Evolutionary conservation across 352 stramenopile species (phyloP).

Genomic region (Phytophthora hibernalis): DNA sequence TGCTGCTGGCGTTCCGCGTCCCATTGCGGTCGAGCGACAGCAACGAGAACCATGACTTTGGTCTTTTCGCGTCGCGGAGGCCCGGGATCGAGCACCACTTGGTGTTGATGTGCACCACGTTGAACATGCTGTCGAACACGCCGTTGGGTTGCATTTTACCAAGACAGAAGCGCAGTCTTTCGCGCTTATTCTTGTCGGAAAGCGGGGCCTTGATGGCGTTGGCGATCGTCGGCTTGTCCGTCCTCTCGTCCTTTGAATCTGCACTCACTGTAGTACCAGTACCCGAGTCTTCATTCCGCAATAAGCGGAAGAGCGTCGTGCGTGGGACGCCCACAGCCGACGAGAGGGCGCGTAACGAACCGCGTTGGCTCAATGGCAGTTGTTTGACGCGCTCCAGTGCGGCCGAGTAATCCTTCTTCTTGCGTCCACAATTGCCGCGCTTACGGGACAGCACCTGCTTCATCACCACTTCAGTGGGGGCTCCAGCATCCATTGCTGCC

Average conservation of each 20-base stretch:
- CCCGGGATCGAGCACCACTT: slow-evolving; percentile 44
- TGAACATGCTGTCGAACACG: slow-evolving; percentile 52
- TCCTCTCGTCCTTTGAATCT: slow-evolving; percentile 17
- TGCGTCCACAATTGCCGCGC: slow-evolving; percentile 48
- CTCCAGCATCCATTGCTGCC: slow-evolving; percentile 25
- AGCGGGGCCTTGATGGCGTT: slow-evolving; percentile 44
- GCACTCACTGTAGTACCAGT: not conserved
- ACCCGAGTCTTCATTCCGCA: slow-evolving; percentile 44
- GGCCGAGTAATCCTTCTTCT: slow-evolving; percentile 54
- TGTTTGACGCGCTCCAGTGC: slow-evolving; percentile 44
- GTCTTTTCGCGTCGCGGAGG: slow-evolving; percentile 39
- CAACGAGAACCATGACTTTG: slow-evolving; percentile 52
- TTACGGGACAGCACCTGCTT: slow-evolving; percentile 49
- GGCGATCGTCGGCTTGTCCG: slow-evolving; percentile 28
- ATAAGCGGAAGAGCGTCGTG: slow-evolving; percentile 47
- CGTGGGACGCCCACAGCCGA: slow-evolving; percentile 46
- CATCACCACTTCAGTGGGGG: slow-evolving; percentile 34
- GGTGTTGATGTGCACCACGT: slow-evolving; percentile 52
- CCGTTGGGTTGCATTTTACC: slow-evolving; percentile 44
- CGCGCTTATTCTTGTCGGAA: slow-evolving; percentile 50
- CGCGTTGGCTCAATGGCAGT: slow-evolving; percentile 44
- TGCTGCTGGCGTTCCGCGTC: slow-evolving; percentile 34
- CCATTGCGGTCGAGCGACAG: slow-evolving; percentile 51
- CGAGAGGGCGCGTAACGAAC: slow-evolving; percentile 43
- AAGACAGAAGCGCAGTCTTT: slow-evolving; percentile 43